Percentiles rank a stretch among this genome's conserved stretches.
Evolutionary conservation across 2,329 filamentous ascomycete genomes (phyloP).

Genomic region (Chaetomiaceae sp.): DNA sequence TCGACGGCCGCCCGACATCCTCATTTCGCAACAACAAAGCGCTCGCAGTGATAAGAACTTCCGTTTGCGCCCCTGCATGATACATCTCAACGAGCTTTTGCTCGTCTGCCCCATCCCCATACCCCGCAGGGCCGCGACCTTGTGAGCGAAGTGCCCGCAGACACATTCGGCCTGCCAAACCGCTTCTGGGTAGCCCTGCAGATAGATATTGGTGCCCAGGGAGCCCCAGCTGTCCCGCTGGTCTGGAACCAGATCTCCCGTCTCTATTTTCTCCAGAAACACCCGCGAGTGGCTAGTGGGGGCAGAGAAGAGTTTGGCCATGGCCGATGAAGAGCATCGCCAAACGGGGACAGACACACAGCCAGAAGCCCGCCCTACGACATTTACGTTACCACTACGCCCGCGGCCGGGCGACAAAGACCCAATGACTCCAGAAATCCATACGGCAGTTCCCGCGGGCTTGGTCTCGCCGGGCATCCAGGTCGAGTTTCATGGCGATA

Average conservation of each 20-base stretch:
- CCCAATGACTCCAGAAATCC: conserved; percentile 12
- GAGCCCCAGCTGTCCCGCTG: background rate
- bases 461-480: conserved; percentile 38
- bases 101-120: background rate
- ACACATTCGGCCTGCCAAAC: background rate
- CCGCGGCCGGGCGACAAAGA: conserved; percentile 10
- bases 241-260: background rate
- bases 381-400: conserved; percentile 17
- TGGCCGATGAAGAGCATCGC: conserved; percentile 17
- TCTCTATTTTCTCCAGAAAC: background rate
- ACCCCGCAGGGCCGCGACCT: background rate
- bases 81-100: too few species aligned
- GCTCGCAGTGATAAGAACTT: too few species aligned
- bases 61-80: too few species aligned
- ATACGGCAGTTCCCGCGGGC: conserved; percentile 20
- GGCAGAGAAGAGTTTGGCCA: background rate
- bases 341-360: background rate
- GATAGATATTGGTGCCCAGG: background rate
- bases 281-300: background rate
- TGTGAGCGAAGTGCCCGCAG: background rate
- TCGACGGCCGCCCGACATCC: background rate
- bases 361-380: conserved; percentile 3
- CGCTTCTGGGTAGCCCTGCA: background rate
- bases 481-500: conserved; percentile 34
- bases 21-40: background rate